A percentile compares a stretch with the other conserved stretches of the same genome.
Evolutionary conservation across 768 basidiomycete genomes (phyloP).

Genomic region (Tephrocybe sp.): DNA sequence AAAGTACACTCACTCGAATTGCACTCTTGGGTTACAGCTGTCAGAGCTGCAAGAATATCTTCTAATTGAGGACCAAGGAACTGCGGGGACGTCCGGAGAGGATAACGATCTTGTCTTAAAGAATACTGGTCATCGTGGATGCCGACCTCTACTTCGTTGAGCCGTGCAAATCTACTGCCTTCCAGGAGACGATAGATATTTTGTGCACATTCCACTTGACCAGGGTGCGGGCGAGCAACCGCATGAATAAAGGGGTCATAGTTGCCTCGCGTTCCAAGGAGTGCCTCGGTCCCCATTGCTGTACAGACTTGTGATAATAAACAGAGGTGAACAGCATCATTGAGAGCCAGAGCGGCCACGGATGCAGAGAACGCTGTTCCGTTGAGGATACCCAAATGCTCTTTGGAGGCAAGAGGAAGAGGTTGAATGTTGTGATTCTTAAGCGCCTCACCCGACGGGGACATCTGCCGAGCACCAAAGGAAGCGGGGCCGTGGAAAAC

Average conservation of each 20-base stretch:
- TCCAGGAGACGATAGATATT: conserved; percentile 62
- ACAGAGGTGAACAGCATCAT: conserved; percentile 65
- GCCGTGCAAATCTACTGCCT: conserved; percentile 58
- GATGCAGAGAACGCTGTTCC: conserved; percentile 78
- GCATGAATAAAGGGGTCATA: conserved; percentile 75
- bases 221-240: conserved; percentile 73
- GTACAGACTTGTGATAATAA: conserved; percentile 71
- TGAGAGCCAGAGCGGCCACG: conserved; percentile 68
- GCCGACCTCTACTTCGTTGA: conserved; percentile 62
- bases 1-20: conserved; percentile 61
- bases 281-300: conserved; percentile 78
- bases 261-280: conserved; percentile 63
- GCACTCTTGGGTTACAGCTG: conserved; percentile 65
- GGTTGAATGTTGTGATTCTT: conserved; percentile 53
- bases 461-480: conserved; percentile 49
- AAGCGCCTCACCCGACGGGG: conserved; percentile 53
- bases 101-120: conserved; percentile 74
- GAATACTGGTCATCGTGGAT: conserved; percentile 67
- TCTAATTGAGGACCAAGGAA: conserved; percentile 81
- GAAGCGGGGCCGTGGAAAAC: conserved; percentile 54
- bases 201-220: conserved; percentile 73
- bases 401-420: conserved; percentile 61
- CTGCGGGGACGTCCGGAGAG: conserved; percentile 70
- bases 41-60: conserved; percentile 63
- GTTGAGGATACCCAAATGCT: conserved; percentile 70